Evolutionary conservation across 805 yeast genomes (phyloP), one percentile per base, ranked within the genome.

Genomic region (Sugiyamaella boreocaroliniensis): DNA sequence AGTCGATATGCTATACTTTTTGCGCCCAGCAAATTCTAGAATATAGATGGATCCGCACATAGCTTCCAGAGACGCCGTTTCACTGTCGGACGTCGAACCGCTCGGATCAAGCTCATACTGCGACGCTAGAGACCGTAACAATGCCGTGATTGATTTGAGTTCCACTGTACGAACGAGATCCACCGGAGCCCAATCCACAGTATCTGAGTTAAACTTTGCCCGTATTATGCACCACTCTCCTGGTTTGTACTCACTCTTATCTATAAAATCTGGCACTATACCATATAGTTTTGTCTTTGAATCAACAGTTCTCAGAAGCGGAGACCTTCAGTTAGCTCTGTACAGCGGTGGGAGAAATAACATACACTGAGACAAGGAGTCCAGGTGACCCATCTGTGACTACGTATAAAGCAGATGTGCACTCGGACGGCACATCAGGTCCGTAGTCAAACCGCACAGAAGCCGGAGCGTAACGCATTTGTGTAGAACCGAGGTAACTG

Each of bases 181-280:
- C 14, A 44, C 50, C 10, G 52, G 51, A 45, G 43, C 32, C 58
- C 58, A 55, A 6, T 32, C 48, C n/a, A 55, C 54, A 43, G 43
- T 16, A 37, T 49, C 29, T n/a, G 29, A 29, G 14, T 42, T 32
- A 29, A n/a, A n/a, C n/a, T n/a, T n/a, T n/a, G n/a, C n/a, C n/a
- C n/a, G n/a, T n/a, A n/a, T n/a, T n/a, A n/a, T n/a, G n/a, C n/a
- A n/a, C n/a, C n/a, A n/a, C n/a, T n/a, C n/a, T n/a, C n/a, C n/a
- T 18, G 5, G 40, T 43, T 43, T 29, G 29, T 19, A 49, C 26
- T 14, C 43, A 32, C 37, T 32, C 11, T 32, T 32, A 32, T 32
- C 8, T 10, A 32, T 32, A 32, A 32, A 32, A 14, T 32, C 37
- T 10, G 37, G 37, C 37, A 32, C 37, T 4, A 32, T 14, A 4